Evolutionary conservation across 1,284 basidiomycete species (phyloP).

Genomic region (Ceratobasidium sp.): DNA sequence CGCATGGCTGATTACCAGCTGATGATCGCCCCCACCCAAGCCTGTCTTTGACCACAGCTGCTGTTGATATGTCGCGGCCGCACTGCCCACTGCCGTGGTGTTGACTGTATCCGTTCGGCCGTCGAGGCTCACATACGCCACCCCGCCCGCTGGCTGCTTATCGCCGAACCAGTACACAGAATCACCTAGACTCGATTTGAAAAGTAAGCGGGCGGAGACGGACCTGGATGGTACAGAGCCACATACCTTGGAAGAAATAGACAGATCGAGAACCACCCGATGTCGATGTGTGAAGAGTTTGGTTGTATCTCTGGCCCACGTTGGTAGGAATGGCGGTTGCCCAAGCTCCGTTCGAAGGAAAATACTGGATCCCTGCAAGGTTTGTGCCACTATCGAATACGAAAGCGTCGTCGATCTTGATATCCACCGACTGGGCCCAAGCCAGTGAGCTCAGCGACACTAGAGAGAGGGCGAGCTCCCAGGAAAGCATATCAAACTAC

Average conservation of each 20-base stretch:
- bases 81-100: neutral
- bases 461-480: neutral
- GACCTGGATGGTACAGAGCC: too few species aligned
- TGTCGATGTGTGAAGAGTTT: neutral
- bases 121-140: neutral
- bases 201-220: neutral
- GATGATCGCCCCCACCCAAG: neutral
- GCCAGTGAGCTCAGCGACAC: neutral
- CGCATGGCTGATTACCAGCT: neutral
- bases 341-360: neutral
- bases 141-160: neutral
- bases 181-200: neutral
- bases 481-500: neutral
- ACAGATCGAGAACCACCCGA: neutral
- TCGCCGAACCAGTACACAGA: conserved; percentile 8
- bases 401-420: neutral
- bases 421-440: neutral
- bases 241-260: neutral
- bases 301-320: neutral
- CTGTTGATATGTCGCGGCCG: neutral
- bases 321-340: neutral
- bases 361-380: neutral
- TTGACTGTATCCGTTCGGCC: neutral
- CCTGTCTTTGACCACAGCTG: conserved; percentile 14
- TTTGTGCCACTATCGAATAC: neutral